Base-by-base conservation (phyloP, 164 flowering plant species). In the Nymphaea colorata region DNA sequence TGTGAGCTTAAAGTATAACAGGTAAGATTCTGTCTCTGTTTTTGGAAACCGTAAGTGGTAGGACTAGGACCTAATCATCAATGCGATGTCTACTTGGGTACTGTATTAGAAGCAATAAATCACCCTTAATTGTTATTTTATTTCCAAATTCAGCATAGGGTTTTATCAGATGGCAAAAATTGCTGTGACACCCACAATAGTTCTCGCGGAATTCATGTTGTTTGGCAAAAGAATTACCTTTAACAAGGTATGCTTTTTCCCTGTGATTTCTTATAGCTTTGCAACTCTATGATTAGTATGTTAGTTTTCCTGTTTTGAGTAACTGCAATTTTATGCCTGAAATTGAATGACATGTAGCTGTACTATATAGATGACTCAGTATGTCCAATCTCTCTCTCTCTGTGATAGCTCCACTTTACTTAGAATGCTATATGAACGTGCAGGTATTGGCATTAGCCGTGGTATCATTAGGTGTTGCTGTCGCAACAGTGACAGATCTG, bases 131-230 rank as follows among this genome's bases (percentile, higher is more conserved):
- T 51, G 8, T 18, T 69, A 69, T 4, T 42, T 18, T 69, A 10
- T 8, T 47, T 64, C 6, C 17, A 44, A 16, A 0, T 79, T 76
- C 84, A 90, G 96, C 71, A 86, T 90, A 43, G 96, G 96, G 43
- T 88, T 90, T 77, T 90, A 90, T 71, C 96, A 90, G 72, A 90
- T 90, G 96, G 90, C 94, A 42, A 90, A 90, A 70, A 88, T 90
- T 66, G 83, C 90, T 10, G 94, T 88, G 64, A 90, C 96, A 59
- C 96, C 94, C 44, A 83, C 92, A 44, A 88, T 90, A 75, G 96
- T 85, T 63, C 76, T 87, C 16, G 81, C 90, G 45, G 96, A 90
- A 74, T 90, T 90, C 80, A 69, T 88, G 44, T 79, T 85, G 43
- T 85, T 78, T 64, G 67, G 74, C 61, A 90, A 83, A 75, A 82